Evolutionary conservation across 768 basidiomycete species (phyloP).

Genomic region (Kondoa malvinella): DNA sequence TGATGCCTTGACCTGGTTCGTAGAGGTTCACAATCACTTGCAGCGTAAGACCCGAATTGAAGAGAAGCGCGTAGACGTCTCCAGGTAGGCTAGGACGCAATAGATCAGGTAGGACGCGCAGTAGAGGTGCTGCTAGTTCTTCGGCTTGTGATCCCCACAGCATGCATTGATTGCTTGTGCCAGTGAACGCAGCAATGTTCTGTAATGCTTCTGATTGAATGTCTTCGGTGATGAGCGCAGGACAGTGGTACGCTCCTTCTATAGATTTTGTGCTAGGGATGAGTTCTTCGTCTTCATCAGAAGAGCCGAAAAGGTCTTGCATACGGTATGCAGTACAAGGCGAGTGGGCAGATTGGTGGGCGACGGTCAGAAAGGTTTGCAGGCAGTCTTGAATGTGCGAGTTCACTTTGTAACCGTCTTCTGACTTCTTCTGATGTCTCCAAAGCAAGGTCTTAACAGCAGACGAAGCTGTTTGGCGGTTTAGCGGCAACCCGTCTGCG

Average conservation of each 20-base stretch:
- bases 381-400: no score
- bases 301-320: no score
- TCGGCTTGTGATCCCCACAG: background rate
- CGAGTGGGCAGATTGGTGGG: no score
- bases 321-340: no score
- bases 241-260: background rate
- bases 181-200: background rate
- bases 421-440: no score
- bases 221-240: background rate
- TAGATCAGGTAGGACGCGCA: slow-evolving; percentile 5
- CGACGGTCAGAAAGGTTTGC: no score
- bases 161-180: background rate
- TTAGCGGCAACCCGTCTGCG: no score
- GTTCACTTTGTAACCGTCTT: no score
- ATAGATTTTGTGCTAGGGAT: no score
- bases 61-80: slow-evolving; percentile 23
- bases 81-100: background rate
- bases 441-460: no score
- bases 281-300: no score
- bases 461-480: no score
- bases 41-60: slow-evolving; percentile 37
- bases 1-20: slow-evolving; percentile 71
- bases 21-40: slow-evolving; percentile 87
- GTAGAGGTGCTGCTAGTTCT: background rate
- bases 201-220: background rate